These are phyloP conservation scores for Leishmania arabica DNA, from an alignment of 208 protist species.

Conservation along the genomic window DNA sequence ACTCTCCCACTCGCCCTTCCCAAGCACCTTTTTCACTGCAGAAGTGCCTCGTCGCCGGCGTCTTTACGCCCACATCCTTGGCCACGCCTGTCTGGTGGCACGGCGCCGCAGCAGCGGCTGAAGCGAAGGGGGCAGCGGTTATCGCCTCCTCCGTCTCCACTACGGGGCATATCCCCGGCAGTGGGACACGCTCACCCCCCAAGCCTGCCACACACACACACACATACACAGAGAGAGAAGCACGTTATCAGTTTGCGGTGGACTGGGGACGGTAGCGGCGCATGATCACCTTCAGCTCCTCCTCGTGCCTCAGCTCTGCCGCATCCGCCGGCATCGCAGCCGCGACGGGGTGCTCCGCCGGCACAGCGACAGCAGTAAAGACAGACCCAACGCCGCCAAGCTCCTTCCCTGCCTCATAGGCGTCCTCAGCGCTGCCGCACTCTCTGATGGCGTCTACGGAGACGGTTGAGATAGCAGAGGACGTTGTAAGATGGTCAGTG, in stretches of 20 bases:
- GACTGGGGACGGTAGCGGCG: constrained; percentile 18
- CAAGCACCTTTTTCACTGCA: neutral
- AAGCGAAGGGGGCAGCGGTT: neutral
- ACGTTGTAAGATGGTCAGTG: neutral
- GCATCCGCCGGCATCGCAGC: neutral
- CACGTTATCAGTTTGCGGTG: neutral
- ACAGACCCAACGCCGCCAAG: too few species aligned
- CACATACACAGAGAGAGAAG: neutral
- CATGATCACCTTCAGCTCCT: constrained; percentile 25
- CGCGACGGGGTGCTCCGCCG: neutral
- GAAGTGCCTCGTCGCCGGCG: neutral
- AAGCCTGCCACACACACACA: neutral
- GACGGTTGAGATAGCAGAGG: neutral
- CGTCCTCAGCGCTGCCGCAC: neutral
- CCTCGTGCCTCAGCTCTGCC: constrained; percentile 3
- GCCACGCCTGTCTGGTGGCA: neutral
- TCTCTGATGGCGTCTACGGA: neutral
- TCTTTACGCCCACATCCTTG: too few species aligned
- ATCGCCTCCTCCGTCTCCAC: neutral
- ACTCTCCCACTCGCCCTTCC: neutral
- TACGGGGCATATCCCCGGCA: neutral
- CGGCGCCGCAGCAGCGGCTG: neutral
- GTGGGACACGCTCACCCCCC: neutral
- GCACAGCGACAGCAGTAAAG: neutral
- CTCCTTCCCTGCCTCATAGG: neutral